Base-by-base conservation (phyloP, 352 stramenopile genomes). In the Phytopythium sindhum region DNA sequence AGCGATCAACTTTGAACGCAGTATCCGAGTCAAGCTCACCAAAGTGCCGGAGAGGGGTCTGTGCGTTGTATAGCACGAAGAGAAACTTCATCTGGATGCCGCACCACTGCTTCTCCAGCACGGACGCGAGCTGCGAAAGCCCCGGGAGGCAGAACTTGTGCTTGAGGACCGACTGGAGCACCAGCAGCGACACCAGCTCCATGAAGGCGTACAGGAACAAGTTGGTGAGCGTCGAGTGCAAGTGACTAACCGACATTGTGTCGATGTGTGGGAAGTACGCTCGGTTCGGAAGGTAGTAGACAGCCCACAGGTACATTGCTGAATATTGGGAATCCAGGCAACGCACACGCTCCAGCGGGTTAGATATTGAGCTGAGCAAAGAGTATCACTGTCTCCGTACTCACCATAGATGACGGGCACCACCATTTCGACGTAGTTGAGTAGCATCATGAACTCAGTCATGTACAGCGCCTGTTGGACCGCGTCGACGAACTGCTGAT, bases 321-420 rank as follows among this genome's bases (percentile, higher is more conserved):
- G 57, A 33, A 26, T 7, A 33, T 28, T 51, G 33, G 31, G 24
- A 35, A 26, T 31, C 47, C 10, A 61, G 26, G 11, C 37, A 42
- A 19, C 15, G 11, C 39, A 9, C 39, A 45, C 1, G 14, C 33
- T 39, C 33, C 6, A 39, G 5, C 2, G 47, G 4, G 21, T 53
- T 31, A 53, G 47, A 31, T 17, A 12, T 28, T 23, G 12, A 53
- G 21, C 31, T 10, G 8, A 31, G n/a, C 7, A 2, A 28, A 5
- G 5, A 15, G 26, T 31, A 14, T 31, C 12, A n/a, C 15, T 2
- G 2, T 23, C 39, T 7, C 19, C 14, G 19, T 7, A 70, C 67
- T 61, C 60, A 81, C 71, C 66, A 52, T 79, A 81, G 26, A 82
- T 71, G 10, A 74, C 14, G 10, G 76, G 69, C 15, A 82, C 64